A percentile compares a stretch with the other conserved stretches of the same genome.
phyloP scores from a whole-genome alignment of 129 eudicot genomes.

The Heracleum sosnowskyi region DNA sequence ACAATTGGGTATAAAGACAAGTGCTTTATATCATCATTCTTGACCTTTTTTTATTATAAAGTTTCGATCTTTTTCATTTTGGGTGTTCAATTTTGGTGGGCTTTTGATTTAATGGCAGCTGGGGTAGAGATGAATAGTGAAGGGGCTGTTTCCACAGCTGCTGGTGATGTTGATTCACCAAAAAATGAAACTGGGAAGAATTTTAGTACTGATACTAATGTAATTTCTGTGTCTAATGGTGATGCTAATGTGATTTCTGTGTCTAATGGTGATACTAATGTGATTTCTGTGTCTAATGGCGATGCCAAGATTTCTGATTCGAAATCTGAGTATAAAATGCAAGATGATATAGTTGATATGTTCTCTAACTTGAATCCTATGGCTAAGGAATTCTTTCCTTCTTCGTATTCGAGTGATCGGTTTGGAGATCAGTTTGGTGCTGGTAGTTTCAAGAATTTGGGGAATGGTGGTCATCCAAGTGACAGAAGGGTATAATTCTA shows the following conservation, averaged over 20 bases:
- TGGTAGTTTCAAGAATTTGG: slow-evolving; percentile 27
- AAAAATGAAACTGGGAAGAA: slow-evolving; percentile 22
- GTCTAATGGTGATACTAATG: slow-evolving; percentile 14
- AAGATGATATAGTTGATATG: slow-evolving; percentile 61
- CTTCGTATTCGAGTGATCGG: slow-evolving; percentile 43
- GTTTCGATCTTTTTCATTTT: not conserved
- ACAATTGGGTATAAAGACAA: not conserved
- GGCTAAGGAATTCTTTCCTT: slow-evolving; percentile 92
- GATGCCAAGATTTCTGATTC: slow-evolving; percentile 34
- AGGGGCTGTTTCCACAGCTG: slow-evolving; percentile 24
- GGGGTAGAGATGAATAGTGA: slow-evolving; percentile 55
- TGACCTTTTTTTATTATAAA: not conserved
- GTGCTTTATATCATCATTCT: not conserved
- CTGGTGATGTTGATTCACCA: slow-evolving; percentile 21
- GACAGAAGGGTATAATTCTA: slow-evolving; percentile 60
- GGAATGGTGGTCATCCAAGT: slow-evolving; percentile 39
- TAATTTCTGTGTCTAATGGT: slow-evolving; percentile 13
- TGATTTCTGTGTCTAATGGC: slow-evolving; percentile 13
- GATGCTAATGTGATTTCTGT: slow-evolving; percentile 32
- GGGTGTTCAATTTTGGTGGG: not conserved
- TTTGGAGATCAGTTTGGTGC: slow-evolving; percentile 46
- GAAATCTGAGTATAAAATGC: slow-evolving; percentile 55
- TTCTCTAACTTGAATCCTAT: slow-evolving; percentile 77
- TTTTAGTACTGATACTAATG: slow-evolving; percentile 12
- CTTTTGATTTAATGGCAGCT: slow-evolving; percentile 72